Base-by-base conservation (phyloP, 1,139 yeast species). In the Geotrichum klebahnii region DNA sequence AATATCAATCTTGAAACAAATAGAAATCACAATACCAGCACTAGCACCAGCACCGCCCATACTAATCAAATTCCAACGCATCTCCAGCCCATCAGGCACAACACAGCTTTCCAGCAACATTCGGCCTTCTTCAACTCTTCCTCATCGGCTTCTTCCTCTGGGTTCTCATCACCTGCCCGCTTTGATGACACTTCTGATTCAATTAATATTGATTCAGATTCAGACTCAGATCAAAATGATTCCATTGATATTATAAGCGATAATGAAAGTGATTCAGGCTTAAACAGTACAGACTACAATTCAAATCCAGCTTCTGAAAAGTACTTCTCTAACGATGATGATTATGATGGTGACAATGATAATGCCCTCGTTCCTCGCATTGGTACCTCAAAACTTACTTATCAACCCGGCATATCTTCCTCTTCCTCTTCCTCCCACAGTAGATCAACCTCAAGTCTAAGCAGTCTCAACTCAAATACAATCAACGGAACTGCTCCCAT, bases 281-380 rank as follows among this genome's bases (percentile, higher is more conserved):
- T 37, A 5, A 22, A 37, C 29, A 37, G 41, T 23, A 37, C n/a
- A n/a, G n/a, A n/a, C n/a, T n/a, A n/a, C 16, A 2, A 2, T 10
- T 37, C 41, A 8, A 37, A 37, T n/a, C 6, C 24, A n/a, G n/a
- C n/a, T n/a, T n/a, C n/a, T n/a, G n/a, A n/a, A n/a, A n/a, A n/a
- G 28, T 37, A 19, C 10, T 37, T 23, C 31, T 5, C 29, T 12
- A 31, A 37, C 8, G 41, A 23, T 31, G 17, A 23, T 23, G 19
- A 12, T 9, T 6, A 37, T 5, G 41, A n/a, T 19, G 12, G 8
- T 10, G 5, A 37, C 17, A 31, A 37, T 19, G 41, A 23, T 19
- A 23, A 37, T 31, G 41, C 41, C 17, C 41, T 37, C 3, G 28
- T 37, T 8, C 41, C 41, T 8, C 41, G 41, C 5, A 37, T 22